Evolutionary conservation across 2,329 filamentous ascomycete genomes (phyloP).

Genomic region (Fusarium pseudonygamai): DNA sequence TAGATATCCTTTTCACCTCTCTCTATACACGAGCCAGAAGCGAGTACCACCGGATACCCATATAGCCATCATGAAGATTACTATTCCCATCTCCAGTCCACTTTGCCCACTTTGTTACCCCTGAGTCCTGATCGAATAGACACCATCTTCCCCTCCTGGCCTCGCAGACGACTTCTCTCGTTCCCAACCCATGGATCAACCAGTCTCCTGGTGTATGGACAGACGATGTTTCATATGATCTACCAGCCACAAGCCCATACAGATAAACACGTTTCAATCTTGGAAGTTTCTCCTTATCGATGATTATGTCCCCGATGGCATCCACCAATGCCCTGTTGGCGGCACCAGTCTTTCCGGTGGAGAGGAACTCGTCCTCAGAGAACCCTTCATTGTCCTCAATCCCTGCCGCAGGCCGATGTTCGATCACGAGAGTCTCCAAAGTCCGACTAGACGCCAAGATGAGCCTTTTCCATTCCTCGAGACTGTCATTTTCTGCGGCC

Average conservation of each 20-base stretch:
- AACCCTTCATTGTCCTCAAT: constrained; percentile 10
- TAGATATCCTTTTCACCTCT: accelerated
- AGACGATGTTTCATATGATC: not conserved
- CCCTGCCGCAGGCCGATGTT: constrained; percentile 21
- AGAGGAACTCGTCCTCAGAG: constrained; percentile 16
- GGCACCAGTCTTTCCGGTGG: not conserved
- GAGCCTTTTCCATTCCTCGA: not conserved
- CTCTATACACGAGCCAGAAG: not conserved
- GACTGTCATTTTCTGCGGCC: not conserved
- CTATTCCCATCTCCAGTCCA: constrained; percentile 5
- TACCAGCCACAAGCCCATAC: not conserved
- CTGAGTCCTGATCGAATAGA: constrained; percentile 10
- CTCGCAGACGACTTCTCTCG: not conserved
- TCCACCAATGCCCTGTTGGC: not conserved
- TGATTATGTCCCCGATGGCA: not conserved
- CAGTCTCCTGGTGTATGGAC: not conserved
- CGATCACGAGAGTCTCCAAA: constrained; percentile 20
- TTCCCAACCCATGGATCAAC: not conserved
- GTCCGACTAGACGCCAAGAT: not conserved
- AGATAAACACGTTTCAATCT: constrained; percentile 3
- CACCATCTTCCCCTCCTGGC: constrained; percentile 12
- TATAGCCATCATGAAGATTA: constrained; percentile 7
- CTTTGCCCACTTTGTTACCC: not conserved
- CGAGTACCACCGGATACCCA: constrained; percentile 4
- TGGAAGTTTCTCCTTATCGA: not conserved